These are phyloP conservation scores for Ustilago hordei DNA, from an alignment of 1,284 basidiomycete genomes.

Conservation along the genomic window DNA sequence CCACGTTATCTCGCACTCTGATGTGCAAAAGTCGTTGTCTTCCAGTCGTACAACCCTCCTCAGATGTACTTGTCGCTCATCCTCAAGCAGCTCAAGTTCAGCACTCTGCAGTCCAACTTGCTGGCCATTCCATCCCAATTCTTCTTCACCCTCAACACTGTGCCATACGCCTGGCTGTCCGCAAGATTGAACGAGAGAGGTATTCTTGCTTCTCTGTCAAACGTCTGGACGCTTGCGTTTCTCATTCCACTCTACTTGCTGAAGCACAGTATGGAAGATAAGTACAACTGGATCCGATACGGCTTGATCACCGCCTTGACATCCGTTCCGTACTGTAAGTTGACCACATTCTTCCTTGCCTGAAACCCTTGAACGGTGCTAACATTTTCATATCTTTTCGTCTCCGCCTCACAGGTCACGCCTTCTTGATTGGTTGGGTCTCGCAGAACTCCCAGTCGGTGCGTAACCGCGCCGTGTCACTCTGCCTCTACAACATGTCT, in stretches of 20 bases:
- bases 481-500: constrained; percentile 59
- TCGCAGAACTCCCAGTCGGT: constrained; percentile 49
- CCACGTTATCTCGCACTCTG: not conserved
- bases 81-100: constrained; percentile 52
- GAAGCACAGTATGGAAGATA: constrained; percentile 6
- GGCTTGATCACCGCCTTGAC: constrained; percentile 42
- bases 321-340: constrained; percentile 45
- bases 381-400: not conserved
- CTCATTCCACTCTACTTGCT: constrained; percentile 40
- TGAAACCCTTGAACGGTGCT: not conserved
- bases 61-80: constrained; percentile 41
- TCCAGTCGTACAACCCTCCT: constrained; percentile 35
- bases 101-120: constrained; percentile 51
- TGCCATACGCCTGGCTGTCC: constrained; percentile 38
- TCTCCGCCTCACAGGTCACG: constrained; percentile 17
- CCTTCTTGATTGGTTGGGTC: constrained; percentile 35
- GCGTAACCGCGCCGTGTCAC: constrained; percentile 45
- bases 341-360: not conserved
- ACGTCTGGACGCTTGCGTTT: constrained; percentile 36
- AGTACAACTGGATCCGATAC: constrained; percentile 46
- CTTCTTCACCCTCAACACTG: constrained; percentile 47
- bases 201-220: constrained; percentile 28
- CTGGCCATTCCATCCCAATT: constrained; percentile 54
- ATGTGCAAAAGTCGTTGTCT: constrained; percentile 28
- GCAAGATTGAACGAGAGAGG: constrained; percentile 32